Evolutionary conservation across 805 yeast genomes (phyloP).

Genomic region (Limtongia smithiae): DNA sequence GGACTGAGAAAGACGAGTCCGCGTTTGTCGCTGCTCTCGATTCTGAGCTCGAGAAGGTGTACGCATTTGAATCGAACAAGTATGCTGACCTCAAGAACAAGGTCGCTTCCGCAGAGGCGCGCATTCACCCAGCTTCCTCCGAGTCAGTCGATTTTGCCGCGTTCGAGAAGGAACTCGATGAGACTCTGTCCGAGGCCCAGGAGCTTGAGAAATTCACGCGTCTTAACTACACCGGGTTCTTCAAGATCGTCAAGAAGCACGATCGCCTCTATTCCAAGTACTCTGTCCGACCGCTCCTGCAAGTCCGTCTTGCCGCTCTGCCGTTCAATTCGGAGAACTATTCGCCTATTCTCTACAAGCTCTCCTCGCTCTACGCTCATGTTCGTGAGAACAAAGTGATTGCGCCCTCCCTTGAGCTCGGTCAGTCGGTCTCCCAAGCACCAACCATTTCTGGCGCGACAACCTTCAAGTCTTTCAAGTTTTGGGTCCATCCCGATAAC

Average conservation of each 20-base stretch:
- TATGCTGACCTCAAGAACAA: constrained; percentile 65
- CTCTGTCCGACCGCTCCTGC: constrained; percentile 84
- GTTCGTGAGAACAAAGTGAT: constrained; percentile 63
- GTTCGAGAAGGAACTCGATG: constrained; percentile 70
- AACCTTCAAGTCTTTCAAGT: constrained; percentile 37
- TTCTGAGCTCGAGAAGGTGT: constrained; percentile 85
- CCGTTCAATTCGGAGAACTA: constrained; percentile 96
- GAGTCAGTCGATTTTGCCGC: constrained; percentile 46
- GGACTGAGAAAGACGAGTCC: constrained; percentile 81
- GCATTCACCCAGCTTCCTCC: constrained; percentile 22
- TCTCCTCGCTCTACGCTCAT: constrained; percentile 73
- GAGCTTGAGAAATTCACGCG: constrained; percentile 88
- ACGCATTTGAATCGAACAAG: constrained; percentile 72
- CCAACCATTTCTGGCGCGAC: constrained; percentile 28
- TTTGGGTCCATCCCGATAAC: constrained; percentile 97
- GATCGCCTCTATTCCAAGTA: constrained; percentile 84
- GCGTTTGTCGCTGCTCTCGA: constrained; percentile 73
- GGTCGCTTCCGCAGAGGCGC: constrained; percentile 66
- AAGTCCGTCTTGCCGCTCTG: constrained; percentile 78
- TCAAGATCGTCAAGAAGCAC: constrained; percentile 92
- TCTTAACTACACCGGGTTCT: constrained; percentile 89
- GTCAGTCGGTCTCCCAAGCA: constrained; percentile 25
- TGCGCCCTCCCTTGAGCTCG: constrained; percentile 1
- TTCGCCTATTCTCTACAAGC: constrained; percentile 79
- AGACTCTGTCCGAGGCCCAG: constrained; percentile 67